phyloP scores from a whole-genome alignment of 306 rosid genomes.

The Gleditsia sinensis region DNA sequence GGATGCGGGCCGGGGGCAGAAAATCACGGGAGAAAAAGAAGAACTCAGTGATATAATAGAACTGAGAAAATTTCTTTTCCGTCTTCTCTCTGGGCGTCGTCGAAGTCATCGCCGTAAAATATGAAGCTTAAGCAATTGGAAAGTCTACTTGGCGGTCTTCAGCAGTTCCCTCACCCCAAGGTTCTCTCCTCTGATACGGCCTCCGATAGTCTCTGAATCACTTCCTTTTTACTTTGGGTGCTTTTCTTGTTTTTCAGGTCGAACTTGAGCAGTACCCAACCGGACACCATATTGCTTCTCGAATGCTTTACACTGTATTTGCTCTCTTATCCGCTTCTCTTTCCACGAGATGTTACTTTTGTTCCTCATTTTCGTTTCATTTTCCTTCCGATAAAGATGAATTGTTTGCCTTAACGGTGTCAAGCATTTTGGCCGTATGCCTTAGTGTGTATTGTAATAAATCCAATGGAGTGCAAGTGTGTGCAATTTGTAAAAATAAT shows the following conservation, averaged over 20 bases:
- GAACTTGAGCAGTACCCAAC: constrained; percentile 97
- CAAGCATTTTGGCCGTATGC: not conserved
- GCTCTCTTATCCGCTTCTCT: constrained; percentile 10
- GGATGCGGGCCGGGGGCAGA: not conserved
- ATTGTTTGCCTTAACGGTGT: constrained; percentile 27
- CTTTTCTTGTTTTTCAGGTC: constrained; percentile 47
- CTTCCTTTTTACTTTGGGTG: not conserved
- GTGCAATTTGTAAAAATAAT: not conserved
- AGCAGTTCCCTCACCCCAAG: constrained; percentile 84
- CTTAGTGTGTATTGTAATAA: constrained; percentile 1
- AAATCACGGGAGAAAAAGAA: not conserved
- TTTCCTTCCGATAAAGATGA: constrained; percentile 16
- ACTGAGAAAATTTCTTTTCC: not conserved
- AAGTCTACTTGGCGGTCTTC: constrained; percentile 66
- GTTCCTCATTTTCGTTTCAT: not conserved
- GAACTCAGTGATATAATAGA: not conserved
- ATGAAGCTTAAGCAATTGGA: constrained; percentile 97
- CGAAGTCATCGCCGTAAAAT: not conserved
- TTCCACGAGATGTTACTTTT: not conserved
- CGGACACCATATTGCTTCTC: constrained; percentile 95
- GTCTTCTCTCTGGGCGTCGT: not conserved
- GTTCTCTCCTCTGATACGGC: constrained; percentile 28
- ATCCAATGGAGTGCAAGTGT: not conserved
- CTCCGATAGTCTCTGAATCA: not conserved
- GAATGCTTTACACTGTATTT: constrained; percentile 82